Evolutionary conservation across 208 protist species (phyloP), one percentile per base, ranked within the genome.

Genomic region (Vickermania ingenoplastis): DNA sequence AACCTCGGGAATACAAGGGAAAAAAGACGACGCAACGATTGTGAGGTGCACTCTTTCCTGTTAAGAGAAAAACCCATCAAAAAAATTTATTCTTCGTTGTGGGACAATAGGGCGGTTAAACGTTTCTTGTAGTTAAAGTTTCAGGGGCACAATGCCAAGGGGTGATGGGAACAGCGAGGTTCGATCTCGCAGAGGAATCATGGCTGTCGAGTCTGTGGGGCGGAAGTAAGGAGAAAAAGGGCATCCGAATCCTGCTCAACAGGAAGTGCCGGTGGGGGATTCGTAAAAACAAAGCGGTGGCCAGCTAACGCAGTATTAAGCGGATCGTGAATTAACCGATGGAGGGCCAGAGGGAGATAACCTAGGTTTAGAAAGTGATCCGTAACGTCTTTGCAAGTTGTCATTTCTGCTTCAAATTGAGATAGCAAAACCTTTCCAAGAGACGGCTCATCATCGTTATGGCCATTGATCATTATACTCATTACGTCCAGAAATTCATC

Each of bases 401-500:
- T 67, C 22, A 92, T 49, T 41, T 74, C 67, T 14, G 68, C 71
- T 41, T 82, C 67, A 48, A 71, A 76, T 22, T 79, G 53, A 5
- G 64, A 53, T 11, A 92, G 73, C 29, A 77, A 74, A 50, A 92
- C 71, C 24, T 77, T 66, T 36, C 74, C 69, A 26, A 92, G 45
- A 2, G 85, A 79, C 22, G 85, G 85, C 4, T 65, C 72, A 36
- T 88, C 75, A 2, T 69, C 63, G 3, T 68, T 53, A 50, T 84
- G 65, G 21, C 85, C 85, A 70, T 74, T 76, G 63, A 89, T 82
- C n/a, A 92, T 64, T 50, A 85, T 77, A 51, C 88, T 73, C 45
- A 92, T 83, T 30, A 89, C 75, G 49, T 87, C 81, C 49, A 89
- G 81, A 41, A 88, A 87, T 56, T 92, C 85, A 26, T 71, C 75